phyloP scores from a whole-genome alignment of 163 green algal genomes.

The Prototheca cutis region DNA sequence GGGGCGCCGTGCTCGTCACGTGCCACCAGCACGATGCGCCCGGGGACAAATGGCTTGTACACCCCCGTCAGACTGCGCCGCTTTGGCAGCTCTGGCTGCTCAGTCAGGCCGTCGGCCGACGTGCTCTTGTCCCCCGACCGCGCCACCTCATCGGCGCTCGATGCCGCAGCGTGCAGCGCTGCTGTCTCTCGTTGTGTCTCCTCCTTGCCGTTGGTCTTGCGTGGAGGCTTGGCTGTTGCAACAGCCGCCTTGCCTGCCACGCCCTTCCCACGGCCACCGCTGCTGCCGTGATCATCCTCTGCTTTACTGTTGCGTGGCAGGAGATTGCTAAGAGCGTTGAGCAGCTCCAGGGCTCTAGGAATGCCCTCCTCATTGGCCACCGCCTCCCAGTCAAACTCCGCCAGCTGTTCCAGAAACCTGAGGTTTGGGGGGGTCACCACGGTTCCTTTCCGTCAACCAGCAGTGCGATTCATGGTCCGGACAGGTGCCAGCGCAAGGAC shows the following conservation, averaged over 20 bases:
- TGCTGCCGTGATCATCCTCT: neutral
- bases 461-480: too few species aligned
- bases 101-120: neutral
- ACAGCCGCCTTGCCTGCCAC: neutral
- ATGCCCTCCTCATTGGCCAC: neutral
- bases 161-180: too few species aligned
- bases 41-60: conserved; percentile 1
- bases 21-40: neutral
- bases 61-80: neutral
- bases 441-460: too few species aligned
- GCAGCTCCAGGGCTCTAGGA: neutral
- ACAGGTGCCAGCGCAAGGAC: too few species aligned
- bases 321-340: neutral
- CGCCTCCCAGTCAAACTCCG: conserved; percentile 17
- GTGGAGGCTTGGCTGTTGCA: neutral
- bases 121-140: too few species aligned
- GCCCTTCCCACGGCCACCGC: neutral
- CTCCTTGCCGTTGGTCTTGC: too few species aligned
- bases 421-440: neutral
- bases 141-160: too few species aligned
- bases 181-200: neutral
- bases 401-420: conserved; percentile 18
- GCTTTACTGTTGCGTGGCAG: neutral
- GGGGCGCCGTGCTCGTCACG: neutral
- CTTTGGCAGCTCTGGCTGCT: neutral